phyloP scores from a whole-genome alignment of 23 red algal species.

The Pyropia haitanensis region DNA sequence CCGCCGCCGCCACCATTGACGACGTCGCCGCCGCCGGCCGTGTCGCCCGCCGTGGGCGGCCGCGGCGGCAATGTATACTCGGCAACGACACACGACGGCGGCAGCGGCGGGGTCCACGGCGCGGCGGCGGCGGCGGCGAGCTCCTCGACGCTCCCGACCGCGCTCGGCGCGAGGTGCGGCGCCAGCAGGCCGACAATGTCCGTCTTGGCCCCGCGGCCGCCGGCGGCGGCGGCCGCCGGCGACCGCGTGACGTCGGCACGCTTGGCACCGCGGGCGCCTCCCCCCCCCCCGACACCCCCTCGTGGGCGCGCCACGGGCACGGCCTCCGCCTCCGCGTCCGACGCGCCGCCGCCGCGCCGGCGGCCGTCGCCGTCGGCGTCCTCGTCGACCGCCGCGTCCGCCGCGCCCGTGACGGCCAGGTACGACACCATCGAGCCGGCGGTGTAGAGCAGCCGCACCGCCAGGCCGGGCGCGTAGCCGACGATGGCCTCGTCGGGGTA shows the following conservation, averaged over 20 bases:
- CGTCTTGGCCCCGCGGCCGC: slow-evolving; percentile 5
- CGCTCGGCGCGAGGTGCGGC: slow-evolving; percentile 33
- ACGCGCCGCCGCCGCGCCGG: background rate
- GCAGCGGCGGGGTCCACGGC: background rate
- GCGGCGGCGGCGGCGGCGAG: slow-evolving; percentile 8
- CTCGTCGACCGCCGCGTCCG: slow-evolving; percentile 10
- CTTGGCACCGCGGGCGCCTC: slow-evolving; percentile 2
- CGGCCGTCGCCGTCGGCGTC: slow-evolving; percentile 4
- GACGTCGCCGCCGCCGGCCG: too few species aligned
- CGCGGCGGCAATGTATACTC: too few species aligned
- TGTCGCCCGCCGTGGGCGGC: too few species aligned
- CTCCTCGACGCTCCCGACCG: background rate
- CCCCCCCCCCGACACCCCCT: slow-evolving; percentile 13
- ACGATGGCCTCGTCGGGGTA: slow-evolving; percentile 19
- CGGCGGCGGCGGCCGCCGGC: background rate
- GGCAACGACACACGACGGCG: background rate
- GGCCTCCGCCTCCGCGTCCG: slow-evolving; percentile 1
- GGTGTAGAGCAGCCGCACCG: background rate
- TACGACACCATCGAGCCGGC: slow-evolving; percentile 25
- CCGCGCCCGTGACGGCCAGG: slow-evolving; percentile 18
- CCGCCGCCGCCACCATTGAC: too few species aligned
- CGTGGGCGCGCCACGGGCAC: too few species aligned
- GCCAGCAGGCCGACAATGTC: slow-evolving; percentile 32
- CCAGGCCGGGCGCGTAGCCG: slow-evolving; percentile 6
- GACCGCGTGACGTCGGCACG: background rate